Percentiles rank a stretch among this genome's conserved stretches.
phyloP scores from a whole-genome alignment of 2,329 filamentous ascomycete genomes.

The Monascus ruber region DNA sequence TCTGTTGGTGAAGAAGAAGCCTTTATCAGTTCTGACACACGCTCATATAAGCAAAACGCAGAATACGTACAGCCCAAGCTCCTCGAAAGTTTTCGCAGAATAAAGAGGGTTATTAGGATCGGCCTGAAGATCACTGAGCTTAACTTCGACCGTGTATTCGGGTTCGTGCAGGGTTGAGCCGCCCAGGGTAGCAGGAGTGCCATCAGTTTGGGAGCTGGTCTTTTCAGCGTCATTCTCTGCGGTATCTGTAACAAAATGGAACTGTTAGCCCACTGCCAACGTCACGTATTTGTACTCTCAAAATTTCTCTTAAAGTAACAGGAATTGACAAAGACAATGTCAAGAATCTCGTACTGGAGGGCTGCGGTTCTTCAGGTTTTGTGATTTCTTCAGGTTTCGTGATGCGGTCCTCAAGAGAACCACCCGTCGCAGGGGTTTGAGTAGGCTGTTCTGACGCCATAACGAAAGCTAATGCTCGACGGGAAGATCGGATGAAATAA shows the following conservation, averaged over 20 bases:
- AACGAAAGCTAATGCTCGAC: neutral
- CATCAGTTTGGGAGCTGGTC: conserved; percentile 25
- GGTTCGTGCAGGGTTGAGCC: conserved; percentile 55
- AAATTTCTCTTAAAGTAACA: too few relatives aligned
- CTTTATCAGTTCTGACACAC: too few relatives aligned
- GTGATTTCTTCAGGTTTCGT: conserved; percentile 27
- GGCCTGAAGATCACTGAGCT: conserved; percentile 76
- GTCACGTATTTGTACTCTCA: too few relatives aligned
- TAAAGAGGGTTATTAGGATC: conserved; percentile 80
- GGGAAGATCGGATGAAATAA: too few relatives aligned
- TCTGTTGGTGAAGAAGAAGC: conserved; percentile 23
- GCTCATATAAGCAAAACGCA: neutral
- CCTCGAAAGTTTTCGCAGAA: conserved; percentile 72
- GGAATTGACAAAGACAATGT: neutral
- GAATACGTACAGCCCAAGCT: conserved; percentile 67
- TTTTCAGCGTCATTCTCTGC: conserved; percentile 8
- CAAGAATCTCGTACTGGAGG: conserved; percentile 15
- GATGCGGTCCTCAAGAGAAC: conserved; percentile 39
- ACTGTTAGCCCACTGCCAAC: conserved; percentile 8
- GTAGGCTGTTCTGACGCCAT: conserved; percentile 29
- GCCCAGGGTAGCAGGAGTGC: conserved; percentile 23
- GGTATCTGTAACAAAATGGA: conserved; percentile 5
- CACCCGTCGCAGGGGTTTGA: conserved; percentile 16
- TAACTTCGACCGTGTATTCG: conserved; percentile 82
- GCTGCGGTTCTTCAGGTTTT: conserved; percentile 2